phyloP scores from a whole-genome alignment of 108 stramenopile species.

The Epipyxis sp. region DNA sequence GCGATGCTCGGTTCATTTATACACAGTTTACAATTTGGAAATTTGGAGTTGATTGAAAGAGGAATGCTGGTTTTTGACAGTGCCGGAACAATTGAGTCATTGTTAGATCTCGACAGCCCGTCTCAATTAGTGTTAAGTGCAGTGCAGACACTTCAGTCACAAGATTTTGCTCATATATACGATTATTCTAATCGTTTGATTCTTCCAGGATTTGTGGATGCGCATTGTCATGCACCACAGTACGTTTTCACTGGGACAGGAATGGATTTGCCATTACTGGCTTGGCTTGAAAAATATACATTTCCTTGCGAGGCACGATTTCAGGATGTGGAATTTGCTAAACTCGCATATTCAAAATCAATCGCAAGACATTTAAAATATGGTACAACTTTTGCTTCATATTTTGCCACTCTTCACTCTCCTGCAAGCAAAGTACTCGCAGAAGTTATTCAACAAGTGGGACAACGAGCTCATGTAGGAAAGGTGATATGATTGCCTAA shows the following conservation, averaged over 20 bases:
- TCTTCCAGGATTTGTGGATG: conserved; percentile 34
- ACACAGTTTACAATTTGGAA: no score
- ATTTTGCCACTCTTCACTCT: conserved; percentile 64
- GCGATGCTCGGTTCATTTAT: no score
- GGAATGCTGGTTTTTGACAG: no score
- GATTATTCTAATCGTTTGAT: not conserved
- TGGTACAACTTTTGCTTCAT: conserved; percentile 66
- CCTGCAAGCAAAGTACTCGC: conserved; percentile 59
- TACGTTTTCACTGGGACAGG: conserved; percentile 67
- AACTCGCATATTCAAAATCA: conserved; percentile 49
- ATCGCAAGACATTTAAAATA: conserved; percentile 53
- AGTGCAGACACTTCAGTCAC: no score
- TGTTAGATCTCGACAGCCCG: no score
- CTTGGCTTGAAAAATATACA: conserved; percentile 69
- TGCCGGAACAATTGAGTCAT: no score
- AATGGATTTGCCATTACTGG: conserved; percentile 65
- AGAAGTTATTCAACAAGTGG: conserved; percentile 51
- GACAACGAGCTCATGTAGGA: conserved; percentile 70
- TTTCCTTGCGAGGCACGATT: conserved; percentile 63
- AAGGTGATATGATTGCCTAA: no score
- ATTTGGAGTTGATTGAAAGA: no score
- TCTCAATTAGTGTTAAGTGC: no score
- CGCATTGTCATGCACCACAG: conserved; percentile 69
- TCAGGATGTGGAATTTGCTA: conserved; percentile 41
- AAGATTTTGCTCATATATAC: no score